Evolutionary conservation across 169 alveolate species (phyloP).

Genomic region (Neospora caninum): DNA sequence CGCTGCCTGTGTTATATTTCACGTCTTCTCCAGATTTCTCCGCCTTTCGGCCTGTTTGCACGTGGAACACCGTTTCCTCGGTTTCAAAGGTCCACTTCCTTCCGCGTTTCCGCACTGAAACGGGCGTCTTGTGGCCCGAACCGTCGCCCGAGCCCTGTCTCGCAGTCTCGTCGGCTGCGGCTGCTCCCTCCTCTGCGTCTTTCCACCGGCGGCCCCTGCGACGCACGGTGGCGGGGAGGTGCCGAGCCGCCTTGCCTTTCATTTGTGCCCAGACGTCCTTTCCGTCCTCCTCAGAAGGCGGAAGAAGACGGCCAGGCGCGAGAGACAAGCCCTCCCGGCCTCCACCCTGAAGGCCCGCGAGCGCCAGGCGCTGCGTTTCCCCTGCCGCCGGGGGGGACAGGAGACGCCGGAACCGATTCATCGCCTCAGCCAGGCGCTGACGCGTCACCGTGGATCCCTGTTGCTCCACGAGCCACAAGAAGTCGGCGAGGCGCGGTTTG

Average conservation of each 20-base stretch:
- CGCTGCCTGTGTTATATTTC: too few relatives aligned
- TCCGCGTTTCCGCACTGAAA: too few relatives aligned
- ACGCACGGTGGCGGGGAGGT: too few relatives aligned
- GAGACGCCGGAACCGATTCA: not conserved
- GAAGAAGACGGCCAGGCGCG: not conserved
- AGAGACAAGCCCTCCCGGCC: not conserved
- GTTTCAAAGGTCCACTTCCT: too few relatives aligned
- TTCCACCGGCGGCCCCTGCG: not conserved
- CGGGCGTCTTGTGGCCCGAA: not conserved
- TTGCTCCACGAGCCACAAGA: conserved; percentile 1
- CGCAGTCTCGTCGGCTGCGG: not conserved
- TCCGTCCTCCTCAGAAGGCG: not conserved
- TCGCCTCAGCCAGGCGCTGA: not conserved
- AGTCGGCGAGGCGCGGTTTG: not conserved
- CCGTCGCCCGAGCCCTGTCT: not conserved
- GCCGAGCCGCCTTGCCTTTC: too few relatives aligned
- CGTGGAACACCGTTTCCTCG: not conserved
- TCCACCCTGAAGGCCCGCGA: not conserved
- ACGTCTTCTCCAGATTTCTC: not conserved
- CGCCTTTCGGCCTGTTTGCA: not conserved
- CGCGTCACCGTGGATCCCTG: not conserved
- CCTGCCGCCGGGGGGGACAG: not conserved
- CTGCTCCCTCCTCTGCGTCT: not conserved
- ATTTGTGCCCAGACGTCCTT: not conserved
- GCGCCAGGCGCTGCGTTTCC: not conserved